phyloP scores from a whole-genome alignment of 169 alveolate genomes.

The Eimeria necatrix region DNA sequence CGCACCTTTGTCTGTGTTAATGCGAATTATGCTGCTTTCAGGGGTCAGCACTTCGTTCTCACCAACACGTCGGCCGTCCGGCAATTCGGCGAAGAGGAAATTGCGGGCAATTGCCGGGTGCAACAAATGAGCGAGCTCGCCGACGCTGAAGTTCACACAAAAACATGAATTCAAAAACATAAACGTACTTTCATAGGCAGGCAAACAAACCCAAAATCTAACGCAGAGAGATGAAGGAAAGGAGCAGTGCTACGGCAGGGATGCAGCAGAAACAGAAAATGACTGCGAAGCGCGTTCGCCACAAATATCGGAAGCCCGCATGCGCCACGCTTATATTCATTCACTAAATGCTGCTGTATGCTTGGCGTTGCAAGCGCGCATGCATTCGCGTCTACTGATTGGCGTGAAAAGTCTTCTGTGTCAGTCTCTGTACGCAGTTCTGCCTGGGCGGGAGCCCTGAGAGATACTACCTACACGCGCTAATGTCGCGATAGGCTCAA shows the following conservation, averaged over 20 bases:
- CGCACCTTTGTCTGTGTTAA: slow-evolving; percentile 56
- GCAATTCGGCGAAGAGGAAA: slow-evolving; percentile 84
- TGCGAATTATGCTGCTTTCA: slow-evolving; percentile 83
- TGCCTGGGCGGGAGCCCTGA: too few species aligned
- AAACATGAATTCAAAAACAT: background rate
- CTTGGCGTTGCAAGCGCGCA: too few species aligned
- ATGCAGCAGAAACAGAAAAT: too few species aligned
- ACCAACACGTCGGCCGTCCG: slow-evolving; percentile 86
- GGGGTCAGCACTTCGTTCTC: slow-evolving; percentile 85
- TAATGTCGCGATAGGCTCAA: too few species aligned
- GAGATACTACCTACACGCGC: too few species aligned
- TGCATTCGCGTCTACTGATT: too few species aligned
- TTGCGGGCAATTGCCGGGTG: slow-evolving; percentile 83
- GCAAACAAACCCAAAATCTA: background rate
- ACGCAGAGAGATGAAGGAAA: background rate
- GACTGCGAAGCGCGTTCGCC: background rate
- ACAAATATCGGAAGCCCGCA: too few species aligned
- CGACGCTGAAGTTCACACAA: slow-evolving; percentile 68
- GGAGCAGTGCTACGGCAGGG: background rate
- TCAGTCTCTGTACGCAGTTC: too few species aligned
- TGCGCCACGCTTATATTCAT: too few species aligned
- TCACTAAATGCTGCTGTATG: too few species aligned
- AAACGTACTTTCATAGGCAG: background rate
- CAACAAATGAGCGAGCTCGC: slow-evolving; percentile 82
- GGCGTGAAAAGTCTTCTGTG: too few species aligned